Base-by-base conservation (phyloP, 2,329 filamentous ascomycete genomes). In the Pestalotiopsis sp. region DNA sequence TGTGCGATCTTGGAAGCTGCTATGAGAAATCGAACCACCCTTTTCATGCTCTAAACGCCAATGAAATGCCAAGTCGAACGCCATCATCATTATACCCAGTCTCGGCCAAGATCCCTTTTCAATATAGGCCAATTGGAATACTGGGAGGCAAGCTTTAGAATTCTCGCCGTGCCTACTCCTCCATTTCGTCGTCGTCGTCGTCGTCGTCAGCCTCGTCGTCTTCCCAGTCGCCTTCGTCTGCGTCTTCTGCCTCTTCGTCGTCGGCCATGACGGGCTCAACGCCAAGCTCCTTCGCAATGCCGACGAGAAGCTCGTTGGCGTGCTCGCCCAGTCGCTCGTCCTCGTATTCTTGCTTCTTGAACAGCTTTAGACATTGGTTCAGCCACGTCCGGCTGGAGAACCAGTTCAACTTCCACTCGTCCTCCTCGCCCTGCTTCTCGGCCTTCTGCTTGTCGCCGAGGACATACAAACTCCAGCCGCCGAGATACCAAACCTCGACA, bases 401-500 rank as follows among this genome's bases (percentile, higher is more conserved):
- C 86, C 94, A 90, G 4, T 90, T 87, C 1, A 86, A 84, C 72
- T 87, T 87, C 81, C 89, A 88, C 62, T 84, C 83, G 61, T 88
- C 84, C 52, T 83, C 83, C 4, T 75, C 74, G 13, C 70, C 84
- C 76, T 71, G 80, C 77, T 77, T 85, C 82, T 74, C 81, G 77
- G 67, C 75, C 74, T 85, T 88, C 75, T 89, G 83, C 84, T 91
- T 93, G 78, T 93, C 88, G 12, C 92, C 93, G 71, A 92, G 84
- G 69, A 97, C 87, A 78, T 94, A 93, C 73, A 97, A 86, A 74
- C 94, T 95, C 93, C 95, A 98, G 3, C 96, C 97, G 58, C 96
- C 96, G 4, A 99, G 86, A 82, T 99, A 99, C 94, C 95, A 98
- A 20, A 93, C 92, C 81, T 99, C 96, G 23, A 99, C 93, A 79